Conservation (phyloP, 2,329 filamentous ascomycete genomes). For the Trichothecium roseum region DNA sequence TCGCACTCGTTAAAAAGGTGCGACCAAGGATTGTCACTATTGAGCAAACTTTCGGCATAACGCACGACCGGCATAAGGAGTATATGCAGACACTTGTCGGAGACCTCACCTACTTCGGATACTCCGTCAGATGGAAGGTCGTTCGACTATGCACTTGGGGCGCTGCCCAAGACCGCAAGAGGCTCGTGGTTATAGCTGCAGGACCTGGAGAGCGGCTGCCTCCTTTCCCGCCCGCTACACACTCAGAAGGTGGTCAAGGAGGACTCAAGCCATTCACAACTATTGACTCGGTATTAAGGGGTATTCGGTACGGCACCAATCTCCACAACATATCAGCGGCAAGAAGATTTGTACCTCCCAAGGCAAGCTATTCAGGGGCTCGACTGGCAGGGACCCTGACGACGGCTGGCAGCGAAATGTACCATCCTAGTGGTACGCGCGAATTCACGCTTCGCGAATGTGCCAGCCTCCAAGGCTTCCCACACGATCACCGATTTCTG, state of each 20-base stretch:
- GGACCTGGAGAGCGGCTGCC: constrained; percentile 64
- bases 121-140: constrained; percentile 60
- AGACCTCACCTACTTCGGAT: constrained; percentile 54
- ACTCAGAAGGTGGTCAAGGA: constrained; percentile 29
- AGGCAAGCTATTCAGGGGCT: constrained; percentile 33
- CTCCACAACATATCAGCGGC: constrained; percentile 27
- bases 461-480: constrained; percentile 62
- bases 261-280: constrained; percentile 31
- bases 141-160: constrained; percentile 42
- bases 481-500: constrained; percentile 46
- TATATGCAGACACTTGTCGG: constrained; percentile 52
- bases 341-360: constrained; percentile 16
- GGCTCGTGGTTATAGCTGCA: constrained; percentile 46
- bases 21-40: constrained; percentile 63
- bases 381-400: constrained; percentile 50
- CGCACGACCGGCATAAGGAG: constrained; percentile 36
- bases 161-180: constrained; percentile 35
- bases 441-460: constrained; percentile 58
- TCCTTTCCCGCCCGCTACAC: constrained; percentile 51
- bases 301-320: constrained; percentile 20
- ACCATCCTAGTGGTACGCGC: constrained; percentile 54
- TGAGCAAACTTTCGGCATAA: constrained; percentile 68
- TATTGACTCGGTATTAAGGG: constrained; percentile 28
- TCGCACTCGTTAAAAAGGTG: constrained; percentile 42
- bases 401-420: constrained; percentile 49